Conservation (phyloP, 352 stramenopile species). For the Phytophthora gonapodyides region DNA sequence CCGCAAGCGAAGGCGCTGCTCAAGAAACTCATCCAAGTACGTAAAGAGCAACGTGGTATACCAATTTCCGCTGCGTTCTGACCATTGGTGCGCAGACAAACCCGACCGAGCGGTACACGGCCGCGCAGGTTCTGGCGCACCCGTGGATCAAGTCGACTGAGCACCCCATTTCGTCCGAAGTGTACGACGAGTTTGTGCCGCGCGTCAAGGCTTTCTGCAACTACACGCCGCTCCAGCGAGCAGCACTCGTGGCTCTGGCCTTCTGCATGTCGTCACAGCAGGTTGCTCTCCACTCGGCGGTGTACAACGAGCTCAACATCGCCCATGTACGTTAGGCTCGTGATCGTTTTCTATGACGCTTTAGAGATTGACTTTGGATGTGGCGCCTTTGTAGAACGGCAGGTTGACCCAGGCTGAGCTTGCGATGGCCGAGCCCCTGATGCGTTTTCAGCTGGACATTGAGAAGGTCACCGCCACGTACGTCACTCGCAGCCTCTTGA, state of each 20-base stretch:
- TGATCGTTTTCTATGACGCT: background rate
- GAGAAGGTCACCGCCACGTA: constrained; percentile 70
- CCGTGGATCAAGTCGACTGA: constrained; percentile 74
- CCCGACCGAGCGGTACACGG: constrained; percentile 55
- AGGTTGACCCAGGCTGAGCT: constrained; percentile 75
- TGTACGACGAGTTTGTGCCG: constrained; percentile 70
- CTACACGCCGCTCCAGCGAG: constrained; percentile 64
- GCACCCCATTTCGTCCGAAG: constrained; percentile 37
- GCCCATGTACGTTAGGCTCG: constrained; percentile 46
- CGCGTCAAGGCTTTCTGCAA: constrained; percentile 70
- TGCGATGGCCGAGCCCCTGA: constrained; percentile 45
- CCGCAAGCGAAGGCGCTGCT: constrained; percentile 71
- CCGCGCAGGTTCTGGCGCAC: constrained; percentile 65
- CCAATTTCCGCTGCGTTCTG: background rate
- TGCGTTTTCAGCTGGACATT: constrained; percentile 67
- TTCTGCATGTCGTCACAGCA: constrained; percentile 71
- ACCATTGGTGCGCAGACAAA: constrained; percentile 38
- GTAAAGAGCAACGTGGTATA: background rate
- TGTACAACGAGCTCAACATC: constrained; percentile 84
- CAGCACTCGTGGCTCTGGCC: constrained; percentile 67
- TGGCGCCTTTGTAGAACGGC: constrained; percentile 47
- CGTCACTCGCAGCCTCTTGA: constrained; percentile 7
- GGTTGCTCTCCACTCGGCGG: constrained; percentile 56
- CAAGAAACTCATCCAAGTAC: constrained; percentile 73
- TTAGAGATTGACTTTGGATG: background rate